These are phyloP conservation scores for Colletotrichum spaethianum DNA, from an alignment of 2,329 filamentous ascomycete species.

Conservation along the genomic window DNA sequence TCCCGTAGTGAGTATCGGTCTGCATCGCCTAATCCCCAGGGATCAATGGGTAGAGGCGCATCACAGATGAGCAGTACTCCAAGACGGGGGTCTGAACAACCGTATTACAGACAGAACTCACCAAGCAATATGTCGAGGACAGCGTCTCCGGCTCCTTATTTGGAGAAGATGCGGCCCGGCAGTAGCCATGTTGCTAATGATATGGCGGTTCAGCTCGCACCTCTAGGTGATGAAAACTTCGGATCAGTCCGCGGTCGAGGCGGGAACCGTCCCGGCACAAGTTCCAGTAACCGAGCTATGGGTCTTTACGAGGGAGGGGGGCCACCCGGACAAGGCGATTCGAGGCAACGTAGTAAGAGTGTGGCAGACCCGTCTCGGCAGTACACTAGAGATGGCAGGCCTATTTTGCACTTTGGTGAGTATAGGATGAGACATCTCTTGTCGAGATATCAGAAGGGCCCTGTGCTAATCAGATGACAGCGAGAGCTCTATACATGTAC, in stretches of 20 bases:
- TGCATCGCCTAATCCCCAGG: slow-evolving; percentile 74
- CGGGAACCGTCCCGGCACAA: slow-evolving; percentile 65
- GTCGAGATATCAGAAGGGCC: neutral
- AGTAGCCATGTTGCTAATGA: slow-evolving; percentile 66
- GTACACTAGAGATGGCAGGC: slow-evolving; percentile 87
- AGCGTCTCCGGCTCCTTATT: slow-evolving; percentile 64
- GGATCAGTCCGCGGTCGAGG: slow-evolving; percentile 68
- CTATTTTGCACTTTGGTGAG: slow-evolving; percentile 95
- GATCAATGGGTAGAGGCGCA: slow-evolving; percentile 53
- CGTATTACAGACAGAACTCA: slow-evolving; percentile 67
- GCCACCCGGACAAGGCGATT: slow-evolving; percentile 53
- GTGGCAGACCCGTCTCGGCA: slow-evolving; percentile 86
- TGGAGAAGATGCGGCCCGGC: slow-evolving; percentile 63
- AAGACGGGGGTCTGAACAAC: slow-evolving; percentile 57
- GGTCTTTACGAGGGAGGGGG: slow-evolving; percentile 69
- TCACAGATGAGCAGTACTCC: slow-evolving; percentile 31
- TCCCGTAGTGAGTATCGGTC: slow-evolving; percentile 60
- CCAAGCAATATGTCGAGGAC: slow-evolving; percentile 62
- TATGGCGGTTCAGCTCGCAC: slow-evolving; percentile 79
- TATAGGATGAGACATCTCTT: slow-evolving; percentile 45
- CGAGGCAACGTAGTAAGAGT: slow-evolving; percentile 81
- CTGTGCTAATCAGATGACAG: slow-evolving; percentile 62
- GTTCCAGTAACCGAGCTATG: slow-evolving; percentile 63
- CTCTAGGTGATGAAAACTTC: slow-evolving; percentile 69
- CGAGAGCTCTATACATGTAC: slow-evolving; percentile 94